A percentile compares a stretch with the other conserved stretches of the same genome.
phyloP scores from a whole-genome alignment of 2,329 filamentous ascomycete species.

The Fusarium pilosicola region DNA sequence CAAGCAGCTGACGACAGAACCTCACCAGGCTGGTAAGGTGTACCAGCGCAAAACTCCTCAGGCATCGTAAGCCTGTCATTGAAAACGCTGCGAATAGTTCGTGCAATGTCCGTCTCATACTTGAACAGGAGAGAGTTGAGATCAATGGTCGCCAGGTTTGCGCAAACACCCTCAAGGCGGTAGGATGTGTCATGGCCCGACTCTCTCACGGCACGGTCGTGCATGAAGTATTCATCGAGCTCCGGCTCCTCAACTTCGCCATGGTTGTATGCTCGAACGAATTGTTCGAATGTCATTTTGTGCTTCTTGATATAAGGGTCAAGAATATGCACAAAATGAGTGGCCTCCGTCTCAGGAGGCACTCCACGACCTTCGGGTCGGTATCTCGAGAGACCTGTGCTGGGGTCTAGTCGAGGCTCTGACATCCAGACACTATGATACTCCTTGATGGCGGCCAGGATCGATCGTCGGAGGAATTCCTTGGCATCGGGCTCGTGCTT shows the following conservation, averaged over 20 bases:
- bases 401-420: constrained; percentile 79
- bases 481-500: constrained; percentile 82
- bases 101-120: constrained; percentile 93
- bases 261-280: constrained; percentile 88
- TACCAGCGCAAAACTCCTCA: constrained; percentile 78
- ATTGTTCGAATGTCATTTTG: constrained; percentile 82
- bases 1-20: constrained; percentile 86
- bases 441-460: constrained; percentile 95
- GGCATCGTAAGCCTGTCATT: constrained; percentile 85
- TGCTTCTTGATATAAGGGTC: constrained; percentile 86
- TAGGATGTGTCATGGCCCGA: constrained; percentile 98
- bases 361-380: constrained; percentile 85
- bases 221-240: constrained; percentile 93
- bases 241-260: constrained; percentile 82
- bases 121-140: constrained; percentile 96
- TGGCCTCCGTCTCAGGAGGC: constrained; percentile 89
- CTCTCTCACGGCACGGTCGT: constrained; percentile 94
- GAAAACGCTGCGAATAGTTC: constrained; percentile 85
- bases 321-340: constrained; percentile 86
- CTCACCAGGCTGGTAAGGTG: constrained; percentile 70
- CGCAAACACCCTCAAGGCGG: constrained; percentile 87
- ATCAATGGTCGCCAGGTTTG: constrained; percentile 91
- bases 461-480: constrained; percentile 83
- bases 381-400: constrained; percentile 85
- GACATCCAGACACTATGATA: constrained; percentile 90